Percentiles rank a stretch among this genome's conserved stretches.
Evolutionary conservation across 805 yeast genomes (phyloP).

Genomic region (Barnettozyma salicaria): DNA sequence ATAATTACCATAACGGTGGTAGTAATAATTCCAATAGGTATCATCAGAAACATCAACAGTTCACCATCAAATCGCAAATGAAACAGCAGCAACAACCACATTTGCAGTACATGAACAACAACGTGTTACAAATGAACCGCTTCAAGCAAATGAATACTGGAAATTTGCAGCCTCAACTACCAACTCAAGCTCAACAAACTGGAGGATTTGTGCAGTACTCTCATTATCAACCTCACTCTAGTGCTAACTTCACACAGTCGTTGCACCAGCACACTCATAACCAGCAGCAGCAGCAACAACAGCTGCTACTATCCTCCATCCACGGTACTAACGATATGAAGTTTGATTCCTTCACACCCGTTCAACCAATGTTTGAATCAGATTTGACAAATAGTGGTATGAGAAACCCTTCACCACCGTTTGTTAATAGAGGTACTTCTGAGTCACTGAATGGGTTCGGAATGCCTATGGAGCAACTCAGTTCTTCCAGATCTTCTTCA

Average conservation of each 20-base stretch:
- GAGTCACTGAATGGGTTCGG: conserved; percentile 14
- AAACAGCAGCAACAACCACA: conserved; percentile 25
- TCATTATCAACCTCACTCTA: not conserved
- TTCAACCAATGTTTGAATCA: conserved; percentile 14
- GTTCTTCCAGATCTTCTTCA: conserved; percentile 12
- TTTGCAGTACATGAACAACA: conserved; percentile 14
- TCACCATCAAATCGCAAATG: conserved; percentile 21
- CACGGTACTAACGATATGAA: conserved; percentile 2
- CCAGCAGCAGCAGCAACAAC: conserved; percentile 3
- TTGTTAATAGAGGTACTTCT: conserved; percentile 13
- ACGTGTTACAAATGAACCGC: conserved; percentile 19
- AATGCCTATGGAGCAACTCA: conserved; percentile 17
- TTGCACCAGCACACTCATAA: conserved; percentile 7
- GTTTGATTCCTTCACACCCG: conserved; percentile 12
- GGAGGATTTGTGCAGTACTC: too few species aligned
- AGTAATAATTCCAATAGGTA: conserved; percentile 1
- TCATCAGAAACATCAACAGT: conserved; percentile 10
- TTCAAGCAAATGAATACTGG: conserved; percentile 14
- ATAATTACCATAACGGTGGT: conserved; percentile 4
- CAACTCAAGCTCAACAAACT: not conserved
- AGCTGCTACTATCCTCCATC: conserved; percentile 2
- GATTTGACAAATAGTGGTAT: conserved; percentile 14
- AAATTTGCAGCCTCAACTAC: conserved; percentile 1
- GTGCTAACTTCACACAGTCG: not conserved
- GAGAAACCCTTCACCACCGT: conserved; percentile 18